Base-by-base conservation (phyloP, 257 asterid genomes). In the Forsythia viridissima region DNA sequence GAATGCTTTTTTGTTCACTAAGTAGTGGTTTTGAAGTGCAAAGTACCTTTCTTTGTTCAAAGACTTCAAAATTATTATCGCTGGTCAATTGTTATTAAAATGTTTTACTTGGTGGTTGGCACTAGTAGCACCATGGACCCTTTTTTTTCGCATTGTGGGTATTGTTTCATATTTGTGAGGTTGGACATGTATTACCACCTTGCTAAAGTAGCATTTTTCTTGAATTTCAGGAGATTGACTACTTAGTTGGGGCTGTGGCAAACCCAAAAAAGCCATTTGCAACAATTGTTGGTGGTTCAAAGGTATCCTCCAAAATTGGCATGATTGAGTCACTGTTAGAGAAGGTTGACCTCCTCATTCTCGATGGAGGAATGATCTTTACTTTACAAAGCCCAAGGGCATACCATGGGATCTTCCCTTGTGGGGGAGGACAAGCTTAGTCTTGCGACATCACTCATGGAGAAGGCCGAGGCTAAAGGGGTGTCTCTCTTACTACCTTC, bases 371-470 rank as follows among this genome's bases (percentile, higher is more conserved):
- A 41, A 93, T 93, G 97, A 91, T 91, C 82, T 93, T 79, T 79
- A 93, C 97, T 48, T 93, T 91, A 86, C 84, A 91, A 90, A 87
- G 97, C 97, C 68, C 95, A 93, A 83, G 97, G 97, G 10, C 85
- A 72, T 24, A 51, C 91, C 4, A 96, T 93, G 52, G 98, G 97
- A 65, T 86, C 93, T 66, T 93, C 97, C 37, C 94, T 91, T 65
- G 92, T 93, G 77, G 97, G 91, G 89, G 90, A 76, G 44, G 97
- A 93, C 87, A 90, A 91, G 84, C 95, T 93, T 80, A 91, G 82
- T n/a, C 93, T 91, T 34, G 97, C 97, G 69, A 83, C 83, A 73
- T 81, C 92, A 5, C 97, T 93, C 65, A 66, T 93, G 51, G 94
- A 91, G 78, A 90, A 93, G 85, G 97, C 97, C 5, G 91, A 89